Evolutionary conservation across 1,284 basidiomycete genomes (phyloP), one percentile per base, ranked within the genome.

Genomic region (Papiliotrema laurentii): DNA sequence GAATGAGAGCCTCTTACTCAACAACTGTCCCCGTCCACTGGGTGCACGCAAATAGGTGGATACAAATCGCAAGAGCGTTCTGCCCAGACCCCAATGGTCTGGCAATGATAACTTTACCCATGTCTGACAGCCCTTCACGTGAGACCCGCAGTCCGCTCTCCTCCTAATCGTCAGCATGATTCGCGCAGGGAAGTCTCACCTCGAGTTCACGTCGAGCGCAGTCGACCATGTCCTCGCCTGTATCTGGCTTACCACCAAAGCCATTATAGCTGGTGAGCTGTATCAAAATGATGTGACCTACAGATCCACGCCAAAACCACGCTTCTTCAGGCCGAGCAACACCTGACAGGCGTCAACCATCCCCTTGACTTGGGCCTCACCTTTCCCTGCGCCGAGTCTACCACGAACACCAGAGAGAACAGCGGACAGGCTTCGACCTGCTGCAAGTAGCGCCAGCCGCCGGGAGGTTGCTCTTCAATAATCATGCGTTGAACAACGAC

Each of bases 221-320:
- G 56, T 82, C 68, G 0, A 72, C 50, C n/a, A 80, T 70, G 0
- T 79, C 78, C 68, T 88, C 86, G 2, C 78, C 79, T 1, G 75
- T 67, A 53, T 86, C 83, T 2, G 83, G 79, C 66, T 87, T 88
- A 3, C 85, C 85, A 5, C 85, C 86, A 55, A 85, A 87, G 2
- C 84, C 84, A 56, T 86, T 86, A 56, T 78, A 83, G 54, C 83
- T 85, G 55, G 28, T 19, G 34, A 13, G 34, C 35, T 22, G 47
- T 22, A 24, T 28, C 22, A 45, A 18, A n/a, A 39, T 10, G 18
- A 24, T 22, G 14, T 24, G 14, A 52, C 81, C 51, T 56, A 84
- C 84, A 80, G 73, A 50, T 77, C 75, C 33, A 74, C 68, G 2
- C 84, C 85, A 59, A 86, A 81, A 1, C 85, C 85, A 30, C 85